Percentiles rank a stretch among this genome's conserved stretches.
phyloP scores from a whole-genome alignment of 2,329 filamentous ascomycete species.

The Penicillium sumatraense region DNA sequence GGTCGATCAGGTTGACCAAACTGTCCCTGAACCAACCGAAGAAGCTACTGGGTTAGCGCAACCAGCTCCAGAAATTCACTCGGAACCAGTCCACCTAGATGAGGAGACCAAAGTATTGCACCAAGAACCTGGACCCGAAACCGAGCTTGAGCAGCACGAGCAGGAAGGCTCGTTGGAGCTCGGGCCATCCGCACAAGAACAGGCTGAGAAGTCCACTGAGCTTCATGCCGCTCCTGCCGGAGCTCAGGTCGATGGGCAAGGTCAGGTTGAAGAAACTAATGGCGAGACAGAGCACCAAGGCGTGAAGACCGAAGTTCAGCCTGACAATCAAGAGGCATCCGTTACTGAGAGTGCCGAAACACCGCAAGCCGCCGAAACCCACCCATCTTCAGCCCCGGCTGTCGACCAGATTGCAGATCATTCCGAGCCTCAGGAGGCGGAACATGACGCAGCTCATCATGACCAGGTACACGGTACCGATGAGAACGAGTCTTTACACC shows the following conservation, averaged over 20 bases:
- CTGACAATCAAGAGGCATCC: neutral
- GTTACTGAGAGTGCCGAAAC: neutral
- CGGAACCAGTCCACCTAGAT: too few species aligned
- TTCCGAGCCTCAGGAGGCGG: constrained; percentile 7
- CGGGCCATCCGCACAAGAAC: neutral
- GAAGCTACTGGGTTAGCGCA: neutral
- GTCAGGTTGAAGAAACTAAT: neutral
- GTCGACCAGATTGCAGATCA: neutral
- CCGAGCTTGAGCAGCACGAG: neutral
- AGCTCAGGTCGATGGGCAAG: neutral
- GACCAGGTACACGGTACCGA: constrained; percentile 3
- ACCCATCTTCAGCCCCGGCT: neutral
- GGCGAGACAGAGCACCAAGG: neutral
- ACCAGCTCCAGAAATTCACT: neutral
- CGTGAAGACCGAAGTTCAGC: neutral
- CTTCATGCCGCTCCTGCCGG: neutral
- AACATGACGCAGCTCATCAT: constrained; percentile 12
- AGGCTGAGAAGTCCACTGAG: neutral
- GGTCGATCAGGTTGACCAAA: too few species aligned
- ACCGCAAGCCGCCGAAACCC: neutral
- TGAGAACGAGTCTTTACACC: constrained; percentile 38
- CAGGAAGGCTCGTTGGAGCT: neutral
- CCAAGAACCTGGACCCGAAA: neutral
- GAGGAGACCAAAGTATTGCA: neutral
- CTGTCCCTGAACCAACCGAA: constrained; percentile 6